Evolutionary conservation across 2,329 filamentous ascomycete genomes (phyloP).

Genomic region (Fusarium staphyleae): DNA sequence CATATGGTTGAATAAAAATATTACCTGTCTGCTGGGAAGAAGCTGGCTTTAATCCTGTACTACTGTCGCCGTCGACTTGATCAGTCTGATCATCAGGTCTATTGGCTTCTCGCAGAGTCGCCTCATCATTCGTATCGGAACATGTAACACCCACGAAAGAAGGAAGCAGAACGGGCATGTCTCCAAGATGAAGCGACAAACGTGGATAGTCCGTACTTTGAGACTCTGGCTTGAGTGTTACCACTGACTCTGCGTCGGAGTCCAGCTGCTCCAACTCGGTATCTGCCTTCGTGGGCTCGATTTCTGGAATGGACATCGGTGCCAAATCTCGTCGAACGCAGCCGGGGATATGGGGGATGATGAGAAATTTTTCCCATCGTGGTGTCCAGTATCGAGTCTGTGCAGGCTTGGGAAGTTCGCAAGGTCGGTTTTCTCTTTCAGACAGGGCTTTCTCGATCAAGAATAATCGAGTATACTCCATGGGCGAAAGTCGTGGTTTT

Average conservation of each 20-base stretch:
- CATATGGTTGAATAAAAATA: background rate
- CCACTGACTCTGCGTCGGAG: constrained; percentile 36
- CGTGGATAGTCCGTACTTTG: constrained; percentile 36
- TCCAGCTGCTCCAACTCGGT: background rate
- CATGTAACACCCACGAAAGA: constrained; percentile 34
- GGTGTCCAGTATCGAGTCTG: constrained; percentile 47
- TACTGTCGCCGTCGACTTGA: background rate
- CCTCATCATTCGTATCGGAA: constrained; percentile 2
- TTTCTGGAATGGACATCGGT: background rate
- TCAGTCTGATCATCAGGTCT: background rate
- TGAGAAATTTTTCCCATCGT: constrained; percentile 47
- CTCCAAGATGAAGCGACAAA: constrained; percentile 45
- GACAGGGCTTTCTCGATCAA: constrained; percentile 45
- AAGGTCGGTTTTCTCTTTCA: constrained; percentile 37
- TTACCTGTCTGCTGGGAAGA: background rate
- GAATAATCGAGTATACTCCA: constrained; percentile 50
- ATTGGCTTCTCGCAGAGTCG: background rate
- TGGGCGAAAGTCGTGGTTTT: constrained; percentile 47
- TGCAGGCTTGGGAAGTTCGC: constrained; percentile 42
- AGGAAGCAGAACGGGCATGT: constrained; percentile 36
- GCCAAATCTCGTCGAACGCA: constrained; percentile 34
- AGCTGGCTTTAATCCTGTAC: background rate
- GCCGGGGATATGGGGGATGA: constrained; percentile 46
- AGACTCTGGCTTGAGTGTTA: constrained; percentile 19
- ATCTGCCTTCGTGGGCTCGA: background rate